These are phyloP conservation scores for Malus hybrid DNA, from an alignment of 331 rosid genomes.

Conservation along the genomic window DNA sequence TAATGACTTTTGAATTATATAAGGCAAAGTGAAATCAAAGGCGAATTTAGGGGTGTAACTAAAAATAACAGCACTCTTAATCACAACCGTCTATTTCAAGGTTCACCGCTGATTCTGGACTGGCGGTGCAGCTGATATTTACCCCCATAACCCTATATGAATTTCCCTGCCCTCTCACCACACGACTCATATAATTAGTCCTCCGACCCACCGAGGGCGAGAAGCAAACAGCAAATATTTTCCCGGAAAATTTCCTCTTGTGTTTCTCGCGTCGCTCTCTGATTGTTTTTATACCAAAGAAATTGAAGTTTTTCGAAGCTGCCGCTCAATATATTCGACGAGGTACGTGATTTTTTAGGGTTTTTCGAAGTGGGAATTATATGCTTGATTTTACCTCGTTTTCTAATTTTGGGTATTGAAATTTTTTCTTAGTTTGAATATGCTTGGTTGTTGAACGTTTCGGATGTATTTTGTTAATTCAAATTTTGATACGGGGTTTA, in stretches of 20 bases:
- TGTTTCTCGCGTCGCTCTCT: not conserved
- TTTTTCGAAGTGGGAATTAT: not conserved
- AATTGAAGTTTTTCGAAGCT: not conserved
- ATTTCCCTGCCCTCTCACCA: not conserved
- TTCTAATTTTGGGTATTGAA: not conserved
- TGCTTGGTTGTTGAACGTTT: not conserved
- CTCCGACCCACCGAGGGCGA: not conserved
- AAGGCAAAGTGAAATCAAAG: too few species aligned
- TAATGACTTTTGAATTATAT: too few species aligned
- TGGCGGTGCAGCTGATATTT: not conserved
- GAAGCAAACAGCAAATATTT: not conserved
- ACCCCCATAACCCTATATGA: conserved; percentile 6
- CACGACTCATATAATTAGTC: not conserved
- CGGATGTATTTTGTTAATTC: not conserved
- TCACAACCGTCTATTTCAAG: not conserved
- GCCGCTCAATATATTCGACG: not conserved
- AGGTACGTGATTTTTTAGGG: conserved; percentile 12
- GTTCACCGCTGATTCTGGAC: not conserved
- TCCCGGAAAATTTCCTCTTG: not conserved
- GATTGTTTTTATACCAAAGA: not conserved
- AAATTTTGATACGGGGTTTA: not conserved
- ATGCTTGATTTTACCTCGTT: not conserved
- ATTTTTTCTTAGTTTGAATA: not conserved
- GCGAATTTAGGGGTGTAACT: accelerated
- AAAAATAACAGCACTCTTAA: too few species aligned